These are phyloP conservation scores for Thalassiosira sp. DNA, from an alignment of 352 stramenopile genomes.

Conservation along the genomic window DNA sequence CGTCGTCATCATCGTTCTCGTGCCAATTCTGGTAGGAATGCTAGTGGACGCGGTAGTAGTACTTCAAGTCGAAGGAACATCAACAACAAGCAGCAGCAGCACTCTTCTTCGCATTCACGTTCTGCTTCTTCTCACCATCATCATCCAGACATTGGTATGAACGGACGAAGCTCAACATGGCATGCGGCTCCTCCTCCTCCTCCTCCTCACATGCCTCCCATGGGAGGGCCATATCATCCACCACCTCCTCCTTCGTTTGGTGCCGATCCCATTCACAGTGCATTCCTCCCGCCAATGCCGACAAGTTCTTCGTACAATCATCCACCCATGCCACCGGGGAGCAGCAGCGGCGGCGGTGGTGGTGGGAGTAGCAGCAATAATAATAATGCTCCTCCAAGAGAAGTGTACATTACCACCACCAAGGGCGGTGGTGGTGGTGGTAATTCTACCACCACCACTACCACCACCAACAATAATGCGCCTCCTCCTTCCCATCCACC, in stretches of 20 bases:
- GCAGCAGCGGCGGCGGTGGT: not conserved
- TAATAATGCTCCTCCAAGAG: not conserved
- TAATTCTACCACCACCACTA: not conserved
- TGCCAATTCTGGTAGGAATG: too few species aligned
- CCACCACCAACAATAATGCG: not conserved
- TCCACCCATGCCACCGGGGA: not conserved
- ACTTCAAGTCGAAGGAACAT: not conserved
- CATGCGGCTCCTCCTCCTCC: not conserved
- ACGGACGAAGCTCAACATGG: not conserved
- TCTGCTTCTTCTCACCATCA: not conserved
- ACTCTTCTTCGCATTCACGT: too few species aligned
- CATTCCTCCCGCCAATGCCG: constrained; percentile 33
- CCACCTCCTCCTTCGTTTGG: not conserved
- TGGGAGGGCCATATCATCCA: not conserved
- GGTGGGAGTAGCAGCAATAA: not conserved
- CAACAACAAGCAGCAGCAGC: not conserved
- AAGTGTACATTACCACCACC: constrained; percentile 14
- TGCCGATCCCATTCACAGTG: constrained; percentile 19
- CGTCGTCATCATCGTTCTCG: too few species aligned
- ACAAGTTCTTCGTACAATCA: constrained; percentile 8
- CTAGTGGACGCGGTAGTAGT: not conserved
- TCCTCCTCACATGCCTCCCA: not conserved
- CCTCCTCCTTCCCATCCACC: not conserved
- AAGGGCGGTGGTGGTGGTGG: not conserved
- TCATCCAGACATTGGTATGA: not conserved